Base-by-base conservation (phyloP, 1,139 yeast genomes). In the Blastobotrys capitulatus region DNA sequence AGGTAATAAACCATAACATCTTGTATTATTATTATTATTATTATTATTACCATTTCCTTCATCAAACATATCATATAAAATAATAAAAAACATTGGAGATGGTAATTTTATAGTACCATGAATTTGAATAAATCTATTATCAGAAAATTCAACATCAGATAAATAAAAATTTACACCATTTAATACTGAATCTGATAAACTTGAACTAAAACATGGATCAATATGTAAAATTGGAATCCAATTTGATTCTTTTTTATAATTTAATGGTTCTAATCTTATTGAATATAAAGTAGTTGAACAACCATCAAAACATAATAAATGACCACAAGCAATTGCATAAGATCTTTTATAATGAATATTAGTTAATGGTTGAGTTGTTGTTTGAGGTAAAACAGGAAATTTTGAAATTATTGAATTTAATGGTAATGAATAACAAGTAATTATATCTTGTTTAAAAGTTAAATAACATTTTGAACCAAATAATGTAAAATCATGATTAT, bases 351-450 rank as follows among this genome's bases (percentile, higher is more conserved):
- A 20, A 18, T 44, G 47, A 8, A 13, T 5, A n/a, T 36, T 44
- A 2, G 25, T 7, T 1, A 27, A 22, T 6, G n/a, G 16, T n/a
- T 19, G 7, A 2, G 38, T 37, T 4, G 42, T 8, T 16, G 47
- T 36, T 16, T 29, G 38, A 2, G n/a, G 18, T 29, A 44, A 20
- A 2, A 29, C 32, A 12, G 18, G 29, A 20, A 44, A 37, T 22
- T 29, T 15, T 2, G 29, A 16, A 12, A 44, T 20, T 6, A 19
- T 12, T 10, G 38, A 10, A 37, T 44, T 44, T 4, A 12, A 7
- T 8, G 47, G 47, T 13, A 44, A 8, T 3, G 26, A 19, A 29
- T 44, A 44, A 37, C 47, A 44, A 10, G 42, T 18, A 6, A 44
- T 22, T 19, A 5, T 2, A 19, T 37, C 37, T 20, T 44, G 42